Evolutionary conservation across 257 asterid genomes (phyloP).

Genomic region (Gardenia jasminoides): DNA sequence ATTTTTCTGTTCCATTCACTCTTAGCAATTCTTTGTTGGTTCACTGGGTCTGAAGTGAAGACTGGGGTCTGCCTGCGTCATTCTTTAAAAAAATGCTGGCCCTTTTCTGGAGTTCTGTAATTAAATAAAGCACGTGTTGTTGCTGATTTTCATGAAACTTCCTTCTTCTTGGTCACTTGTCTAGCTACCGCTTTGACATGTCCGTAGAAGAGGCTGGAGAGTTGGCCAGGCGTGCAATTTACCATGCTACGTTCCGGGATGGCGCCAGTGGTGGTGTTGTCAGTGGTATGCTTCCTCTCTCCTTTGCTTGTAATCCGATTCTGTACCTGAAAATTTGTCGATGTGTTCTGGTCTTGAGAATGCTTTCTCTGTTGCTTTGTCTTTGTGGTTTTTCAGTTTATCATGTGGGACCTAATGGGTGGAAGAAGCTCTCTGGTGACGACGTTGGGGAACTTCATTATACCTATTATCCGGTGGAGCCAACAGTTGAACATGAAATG

Average conservation of each 20-base stretch:
- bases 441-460: conserved; percentile 95
- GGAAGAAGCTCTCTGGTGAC: conserved; percentile 87
- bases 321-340: not conserved
- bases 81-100: not conserved
- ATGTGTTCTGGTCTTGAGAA: not conserved
- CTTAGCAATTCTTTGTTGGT: not conserved
- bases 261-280: conserved; percentile 38
- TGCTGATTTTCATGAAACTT: not conserved
- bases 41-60: not conserved
- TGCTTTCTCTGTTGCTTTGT: conserved; percentile 3
- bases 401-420: conserved; percentile 83
- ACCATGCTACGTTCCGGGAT: conserved; percentile 35
- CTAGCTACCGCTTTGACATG: conserved; percentile 27
- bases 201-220: conserved; percentile 33
- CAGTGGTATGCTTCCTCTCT: conserved; percentile 25
- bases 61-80: not conserved
- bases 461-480: conserved; percentile 66
- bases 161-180: not conserved
- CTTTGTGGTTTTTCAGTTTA: conserved; percentile 43
- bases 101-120: not conserved
- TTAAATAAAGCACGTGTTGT: not conserved
- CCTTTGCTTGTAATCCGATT: not conserved
- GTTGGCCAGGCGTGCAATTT: conserved; percentile 32
- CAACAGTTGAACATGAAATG: conserved; percentile 81
- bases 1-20: conserved; percentile 4